A percentile compares a stretch with the other conserved stretches of the same genome.
Conservation (phyloP, 345 rosid species). For the Dipteronia sinensis region DNA sequence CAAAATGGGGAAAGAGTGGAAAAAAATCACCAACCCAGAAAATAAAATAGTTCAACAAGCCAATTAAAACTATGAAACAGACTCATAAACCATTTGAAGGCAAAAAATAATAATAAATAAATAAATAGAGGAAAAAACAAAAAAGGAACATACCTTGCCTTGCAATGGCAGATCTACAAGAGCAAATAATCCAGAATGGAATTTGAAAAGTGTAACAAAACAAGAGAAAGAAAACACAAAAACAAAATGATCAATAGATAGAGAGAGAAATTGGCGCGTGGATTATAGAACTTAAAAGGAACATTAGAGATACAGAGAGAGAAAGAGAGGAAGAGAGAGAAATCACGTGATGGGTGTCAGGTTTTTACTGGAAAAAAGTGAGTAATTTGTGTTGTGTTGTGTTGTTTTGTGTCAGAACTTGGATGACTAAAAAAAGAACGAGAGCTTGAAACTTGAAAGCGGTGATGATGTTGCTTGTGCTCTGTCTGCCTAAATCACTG, state of each 20-base stretch:
- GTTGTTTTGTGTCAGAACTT: conserved; percentile 9
- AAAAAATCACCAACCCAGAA: conserved; percentile 9
- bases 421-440: not conserved
- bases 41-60: conserved; percentile 15
- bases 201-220: conserved; percentile 20
- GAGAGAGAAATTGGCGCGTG: conserved; percentile 45
- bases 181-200: conserved; percentile 27
- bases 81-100: conserved; percentile 3
- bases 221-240: not conserved
- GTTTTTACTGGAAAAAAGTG: not conserved
- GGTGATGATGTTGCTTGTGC: not conserved
- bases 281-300: conserved; percentile 26
- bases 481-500: no score
- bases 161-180: conserved; percentile 50
- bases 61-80: not conserved
- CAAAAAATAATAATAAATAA: conserved; percentile 12
- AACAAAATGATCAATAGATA: conserved; percentile 13
- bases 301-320: conserved; percentile 14
- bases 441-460: not conserved
- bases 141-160: conserved; percentile 36
- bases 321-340: conserved; percentile 23
- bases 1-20: not conserved
- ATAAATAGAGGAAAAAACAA: not conserved
- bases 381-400: not conserved
- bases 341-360: conserved; percentile 67